These are phyloP conservation scores for Botrytis deweyae DNA, from an alignment of 2,329 filamentous ascomycete genomes.

Conservation along the genomic window DNA sequence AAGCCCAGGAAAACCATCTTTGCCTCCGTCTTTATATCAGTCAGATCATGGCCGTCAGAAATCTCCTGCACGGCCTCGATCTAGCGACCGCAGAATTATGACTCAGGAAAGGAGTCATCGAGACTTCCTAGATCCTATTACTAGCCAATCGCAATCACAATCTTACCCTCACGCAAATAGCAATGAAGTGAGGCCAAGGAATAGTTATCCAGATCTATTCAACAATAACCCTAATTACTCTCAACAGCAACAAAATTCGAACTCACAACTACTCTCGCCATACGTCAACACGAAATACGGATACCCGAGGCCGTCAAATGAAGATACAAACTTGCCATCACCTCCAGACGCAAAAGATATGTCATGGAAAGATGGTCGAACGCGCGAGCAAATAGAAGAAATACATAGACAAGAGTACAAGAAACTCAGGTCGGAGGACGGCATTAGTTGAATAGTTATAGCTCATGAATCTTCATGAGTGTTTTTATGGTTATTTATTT, in stretches of 20 bases:
- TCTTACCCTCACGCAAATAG: no score
- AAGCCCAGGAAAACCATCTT: background rate
- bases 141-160: background rate
- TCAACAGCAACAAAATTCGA: no score
- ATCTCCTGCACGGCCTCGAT: background rate
- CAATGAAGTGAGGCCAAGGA: background rate
- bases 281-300: no score
- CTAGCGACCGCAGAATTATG: background rate
- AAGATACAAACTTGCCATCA: background rate
- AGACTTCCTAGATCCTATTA: background rate
- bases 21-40: background rate
- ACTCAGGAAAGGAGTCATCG: background rate
- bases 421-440: no score
- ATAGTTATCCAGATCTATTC: background rate
- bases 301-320: no score
- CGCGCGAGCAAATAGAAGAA: background rate
- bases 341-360: background rate
- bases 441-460: background rate
- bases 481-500: background rate
- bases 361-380: background rate
- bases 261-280: background rate
- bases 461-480: background rate
- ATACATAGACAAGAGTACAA: background rate
- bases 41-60: background rate
- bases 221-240: no score